These are phyloP conservation scores for Sugiyamaella neomexicana DNA, from an alignment of 1,139 yeast species.

Conservation along the genomic window DNA sequence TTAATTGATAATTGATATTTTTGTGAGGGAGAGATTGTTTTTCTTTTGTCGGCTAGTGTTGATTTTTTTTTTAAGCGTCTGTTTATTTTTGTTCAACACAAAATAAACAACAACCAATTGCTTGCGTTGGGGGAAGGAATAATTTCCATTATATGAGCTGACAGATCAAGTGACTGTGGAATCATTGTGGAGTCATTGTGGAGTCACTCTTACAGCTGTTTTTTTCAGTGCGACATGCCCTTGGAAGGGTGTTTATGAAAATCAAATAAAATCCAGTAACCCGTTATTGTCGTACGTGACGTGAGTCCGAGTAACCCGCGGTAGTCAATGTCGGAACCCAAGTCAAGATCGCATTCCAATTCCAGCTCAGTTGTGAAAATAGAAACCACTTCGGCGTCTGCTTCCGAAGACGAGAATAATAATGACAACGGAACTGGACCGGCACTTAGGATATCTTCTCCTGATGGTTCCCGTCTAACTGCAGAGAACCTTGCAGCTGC, in stretches of 20 bases:
- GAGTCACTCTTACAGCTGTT: background rate
- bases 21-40: no score
- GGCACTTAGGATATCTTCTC: background rate
- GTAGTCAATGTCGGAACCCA: slow-evolving; percentile 1
- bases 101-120: background rate
- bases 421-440: background rate
- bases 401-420: slow-evolving; percentile 1
- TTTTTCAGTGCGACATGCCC: slow-evolving; percentile 1
- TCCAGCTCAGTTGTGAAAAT: background rate
- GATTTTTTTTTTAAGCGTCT: background rate
- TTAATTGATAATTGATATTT: no score
- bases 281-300: background rate
- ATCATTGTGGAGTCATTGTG: background rate
- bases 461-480: background rate
- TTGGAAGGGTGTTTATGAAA: background rate
- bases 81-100: slow-evolving; percentile 14
- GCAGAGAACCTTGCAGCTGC: background rate
- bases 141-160: background rate
- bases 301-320: no score
- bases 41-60: background rate
- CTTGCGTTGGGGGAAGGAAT: background rate
- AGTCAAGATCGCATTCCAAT: background rate
- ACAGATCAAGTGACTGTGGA: background rate
- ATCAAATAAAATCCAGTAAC: no score
- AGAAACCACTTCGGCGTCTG: background rate